A percentile compares a stretch with the other conserved stretches of the same genome.
phyloP scores from a whole-genome alignment of 139 green algal species.

The Coccomyxa sp. region DNA sequence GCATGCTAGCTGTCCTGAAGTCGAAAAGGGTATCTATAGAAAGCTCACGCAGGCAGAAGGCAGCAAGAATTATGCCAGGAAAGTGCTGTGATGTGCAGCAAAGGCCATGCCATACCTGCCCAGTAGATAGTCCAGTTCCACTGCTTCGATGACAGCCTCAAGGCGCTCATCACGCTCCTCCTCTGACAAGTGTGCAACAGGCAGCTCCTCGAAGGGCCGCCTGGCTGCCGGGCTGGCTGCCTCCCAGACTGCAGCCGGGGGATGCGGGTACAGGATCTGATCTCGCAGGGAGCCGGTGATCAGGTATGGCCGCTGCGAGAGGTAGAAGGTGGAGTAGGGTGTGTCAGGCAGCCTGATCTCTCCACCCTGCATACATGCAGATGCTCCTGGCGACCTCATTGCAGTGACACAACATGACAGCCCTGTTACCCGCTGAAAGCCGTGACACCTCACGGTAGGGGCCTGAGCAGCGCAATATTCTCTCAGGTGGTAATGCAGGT shows the following conservation, averaged over 20 bases:
- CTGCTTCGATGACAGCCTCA: slow-evolving; percentile 58
- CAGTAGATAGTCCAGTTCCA: slow-evolving; percentile 87
- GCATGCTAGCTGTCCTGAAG: too few relatives aligned
- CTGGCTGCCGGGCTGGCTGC: slow-evolving; percentile 18
- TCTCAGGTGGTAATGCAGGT: too few relatives aligned
- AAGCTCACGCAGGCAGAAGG: too few relatives aligned
- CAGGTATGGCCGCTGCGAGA: slow-evolving; percentile 84
- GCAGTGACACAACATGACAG: too few relatives aligned
- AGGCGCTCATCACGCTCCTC: slow-evolving; percentile 46
- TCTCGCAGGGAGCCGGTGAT: slow-evolving; percentile 70
- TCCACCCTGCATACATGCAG: slow-evolving; percentile 22
- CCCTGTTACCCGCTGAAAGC: too few relatives aligned
- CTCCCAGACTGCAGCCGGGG: slow-evolving; percentile 55
- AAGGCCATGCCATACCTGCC: too few relatives aligned
- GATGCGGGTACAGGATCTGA: slow-evolving; percentile 87
- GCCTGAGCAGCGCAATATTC: too few relatives aligned
- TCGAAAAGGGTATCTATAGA: too few relatives aligned
- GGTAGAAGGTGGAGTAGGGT: slow-evolving; percentile 68
- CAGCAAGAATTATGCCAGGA: too few relatives aligned
- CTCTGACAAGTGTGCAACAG: slow-evolving; percentile 1
- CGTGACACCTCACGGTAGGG: too few relatives aligned
- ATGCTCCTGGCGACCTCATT: background rate
- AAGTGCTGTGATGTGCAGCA: too few relatives aligned
- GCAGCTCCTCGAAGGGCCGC: slow-evolving; percentile 4
- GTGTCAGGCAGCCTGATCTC: slow-evolving; percentile 43